phyloP scores from a whole-genome alignment of 2,329 filamentous ascomycete species.

The Alternaria triticimaculans region DNA sequence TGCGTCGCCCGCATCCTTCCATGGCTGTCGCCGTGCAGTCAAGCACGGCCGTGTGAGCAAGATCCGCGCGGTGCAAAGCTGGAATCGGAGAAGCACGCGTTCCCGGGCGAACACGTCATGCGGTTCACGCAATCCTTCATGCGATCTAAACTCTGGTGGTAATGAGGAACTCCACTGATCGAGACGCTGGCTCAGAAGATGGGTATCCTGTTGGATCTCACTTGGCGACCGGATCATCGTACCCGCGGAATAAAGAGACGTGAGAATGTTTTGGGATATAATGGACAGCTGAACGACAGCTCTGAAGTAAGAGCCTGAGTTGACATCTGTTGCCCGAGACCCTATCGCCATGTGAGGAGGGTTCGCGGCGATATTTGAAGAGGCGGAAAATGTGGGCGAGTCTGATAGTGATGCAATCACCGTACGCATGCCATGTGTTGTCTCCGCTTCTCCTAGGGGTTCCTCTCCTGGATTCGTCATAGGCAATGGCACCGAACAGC shows the following conservation, averaged over 20 bases:
- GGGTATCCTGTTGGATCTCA: constrained; percentile 45
- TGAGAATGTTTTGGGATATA: constrained; percentile 45
- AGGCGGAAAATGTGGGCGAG: not conserved
- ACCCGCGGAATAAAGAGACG: constrained; percentile 46
- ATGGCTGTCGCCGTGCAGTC: constrained; percentile 32
- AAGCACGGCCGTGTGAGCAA: constrained; percentile 51
- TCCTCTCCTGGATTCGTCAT: constrained; percentile 30
- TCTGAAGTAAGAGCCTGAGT: constrained; percentile 36
- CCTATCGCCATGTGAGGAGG: constrained; percentile 3
- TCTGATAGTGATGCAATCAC: constrained; percentile 4
- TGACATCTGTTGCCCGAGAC: constrained; percentile 11
- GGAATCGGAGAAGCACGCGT: constrained; percentile 41
- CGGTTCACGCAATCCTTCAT: constrained; percentile 6
- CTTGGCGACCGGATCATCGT: constrained; percentile 41
- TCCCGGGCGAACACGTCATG: constrained; percentile 27
- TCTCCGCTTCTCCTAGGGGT: constrained; percentile 15
- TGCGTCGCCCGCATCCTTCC: constrained; percentile 23
- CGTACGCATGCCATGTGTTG: constrained; percentile 11
- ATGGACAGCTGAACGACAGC: constrained; percentile 37
- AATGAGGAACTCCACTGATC: constrained; percentile 44
- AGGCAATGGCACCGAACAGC: constrained; percentile 47
- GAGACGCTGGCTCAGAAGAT: constrained; percentile 39
- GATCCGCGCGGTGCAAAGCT: constrained; percentile 49
- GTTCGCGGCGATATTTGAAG: constrained; percentile 5
- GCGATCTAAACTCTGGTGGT: constrained; percentile 39